Base-by-base conservation (phyloP, 2,329 filamentous ascomycete genomes). In the Lasiodiplodia sp. region DNA sequence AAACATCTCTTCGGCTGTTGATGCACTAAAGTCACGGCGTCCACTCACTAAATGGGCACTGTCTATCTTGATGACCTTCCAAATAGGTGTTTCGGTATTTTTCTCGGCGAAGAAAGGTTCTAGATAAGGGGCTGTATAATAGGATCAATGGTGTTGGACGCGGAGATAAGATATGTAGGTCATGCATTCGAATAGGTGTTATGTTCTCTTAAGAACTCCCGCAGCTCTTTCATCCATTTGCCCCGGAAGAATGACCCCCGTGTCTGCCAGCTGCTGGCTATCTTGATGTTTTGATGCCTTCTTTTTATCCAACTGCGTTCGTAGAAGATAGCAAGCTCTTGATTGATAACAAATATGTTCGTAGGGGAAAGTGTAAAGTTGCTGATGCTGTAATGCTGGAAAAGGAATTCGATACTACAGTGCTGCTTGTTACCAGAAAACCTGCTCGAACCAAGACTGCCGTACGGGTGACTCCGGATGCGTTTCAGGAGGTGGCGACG, bases 371-470 rank as follows among this genome's bases (percentile, higher is more conserved):
- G 21, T 2, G 16, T 8, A 14, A 25, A 38, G 25, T 18, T n/a
- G 28, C n/a, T 52, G 23, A 18, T 64, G 47, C 47, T 52, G 47
- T 18, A 47, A 18, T 51, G 47, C 14, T 23, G 47, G 7, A 23
- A 63, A 47, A 62, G 8, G 5, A 25, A n/a, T n/a, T 21, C 47
- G 31, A 38, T 31, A 44, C 28, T 52, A 31, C 31, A 11, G 25
- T 38, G 28, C 21, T 64, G 47, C 44, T 34, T 10, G 8, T 34
- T 67, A 60, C 65, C 65, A 67, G 25, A 67, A 67, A 10, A 21
- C 28, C 31, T 58, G 53, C 44, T 58, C 55, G 6, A 60, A 40
- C 65, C 55, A 67, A 16, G 65, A 60, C 40, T 25, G 37, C 37
- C 49, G 23, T 14, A 40, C 6, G 37, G 23, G 37, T 10, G 58